Base-by-base conservation (phyloP, 345 rosid species). In the Abelmoschus esculentus region DNA sequence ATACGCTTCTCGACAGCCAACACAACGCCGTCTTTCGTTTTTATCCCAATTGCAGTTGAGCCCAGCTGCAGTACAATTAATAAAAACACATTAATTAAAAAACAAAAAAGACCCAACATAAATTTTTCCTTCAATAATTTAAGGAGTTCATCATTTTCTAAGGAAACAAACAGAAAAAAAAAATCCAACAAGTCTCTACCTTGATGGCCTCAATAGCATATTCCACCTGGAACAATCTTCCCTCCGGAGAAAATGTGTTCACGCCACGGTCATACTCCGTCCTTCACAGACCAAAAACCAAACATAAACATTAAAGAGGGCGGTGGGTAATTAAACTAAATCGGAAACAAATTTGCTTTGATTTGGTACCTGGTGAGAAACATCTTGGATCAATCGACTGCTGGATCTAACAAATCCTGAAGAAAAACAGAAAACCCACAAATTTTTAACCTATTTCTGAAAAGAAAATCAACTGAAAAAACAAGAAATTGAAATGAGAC, bases 251-350 rank as follows among this genome's bases (percentile, higher is more conserved):
- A 76, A 95, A 95, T 60, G 99, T 95, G 87, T 95, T 95, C 44
- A 95, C 99, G 72, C 99, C 97, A 81, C 99, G 84, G 72, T 95
- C 99, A 77, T 95, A 95, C 93, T 95, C 99, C 11, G 96, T 95
- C 89, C 99, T 95, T 73, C 7, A 54, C 8, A 70, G 73, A 66
- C 29, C 9, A 61, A 78, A 3, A 59, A 13, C 3, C 11, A 61
- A 13, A 66, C 26, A 22, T 22, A 22, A 22, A 22, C 14, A 76
- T 32, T 22, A 29, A 17, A 10, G 19, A 9, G 5, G 14, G 26
- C 26, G 0, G 11, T 3, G 71, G 1, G 26, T 22, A 3, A 31
- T 6, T 40, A 28, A 42, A 63, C 7, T 63, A 11, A 5, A 18
- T 6, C 4, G 1, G n/a, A 1, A 70, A 61, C 2, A 38, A 26